These are phyloP conservation scores for Conticribra guillardii DNA, from an alignment of 108 stramenopile genomes.

Conservation along the genomic window DNA sequence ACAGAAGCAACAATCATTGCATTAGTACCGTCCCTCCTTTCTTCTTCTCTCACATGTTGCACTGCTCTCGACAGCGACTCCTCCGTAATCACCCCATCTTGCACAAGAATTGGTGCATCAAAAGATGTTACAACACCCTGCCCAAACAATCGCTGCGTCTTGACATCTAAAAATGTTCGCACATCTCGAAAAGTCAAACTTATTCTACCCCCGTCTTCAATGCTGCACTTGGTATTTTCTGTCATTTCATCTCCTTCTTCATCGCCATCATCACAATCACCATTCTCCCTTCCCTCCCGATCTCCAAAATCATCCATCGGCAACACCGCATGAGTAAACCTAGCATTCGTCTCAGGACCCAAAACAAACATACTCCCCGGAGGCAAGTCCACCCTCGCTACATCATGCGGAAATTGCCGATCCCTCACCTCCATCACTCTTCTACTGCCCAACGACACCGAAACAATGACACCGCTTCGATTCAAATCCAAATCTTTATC, in stretches of 20 bases:
- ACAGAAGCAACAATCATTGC: slow-evolving; percentile 41
- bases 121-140: slow-evolving; percentile 52
- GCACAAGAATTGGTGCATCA: slow-evolving; percentile 5
- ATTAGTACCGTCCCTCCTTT: slow-evolving; percentile 43
- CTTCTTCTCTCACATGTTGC: slow-evolving; percentile 18
- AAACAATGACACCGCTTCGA: slow-evolving; percentile 69
- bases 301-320: slow-evolving; percentile 35
- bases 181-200: slow-evolving; percentile 75
- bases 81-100: slow-evolving; percentile 23
- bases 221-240: slow-evolving; percentile 18
- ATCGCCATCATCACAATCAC: slow-evolving; percentile 1
- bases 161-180: slow-evolving; percentile 62
- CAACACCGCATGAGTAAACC: slow-evolving; percentile 77
- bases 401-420: slow-evolving; percentile 61
- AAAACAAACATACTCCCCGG: slow-evolving; percentile 77
- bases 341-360: slow-evolving; percentile 68
- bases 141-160: slow-evolving; percentile 64
- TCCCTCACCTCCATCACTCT: slow-evolving; percentile 68
- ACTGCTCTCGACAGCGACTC: slow-evolving; percentile 25
- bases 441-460: slow-evolving; percentile 67
- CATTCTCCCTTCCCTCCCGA: neutral
- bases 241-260: neutral
- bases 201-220: slow-evolving; percentile 52
- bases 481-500: slow-evolving; percentile 85
- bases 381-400: slow-evolving; percentile 59